Conservation (phyloP, 2,329 filamentous ascomycete genomes). For the Drechslerella dactyloides region DNA sequence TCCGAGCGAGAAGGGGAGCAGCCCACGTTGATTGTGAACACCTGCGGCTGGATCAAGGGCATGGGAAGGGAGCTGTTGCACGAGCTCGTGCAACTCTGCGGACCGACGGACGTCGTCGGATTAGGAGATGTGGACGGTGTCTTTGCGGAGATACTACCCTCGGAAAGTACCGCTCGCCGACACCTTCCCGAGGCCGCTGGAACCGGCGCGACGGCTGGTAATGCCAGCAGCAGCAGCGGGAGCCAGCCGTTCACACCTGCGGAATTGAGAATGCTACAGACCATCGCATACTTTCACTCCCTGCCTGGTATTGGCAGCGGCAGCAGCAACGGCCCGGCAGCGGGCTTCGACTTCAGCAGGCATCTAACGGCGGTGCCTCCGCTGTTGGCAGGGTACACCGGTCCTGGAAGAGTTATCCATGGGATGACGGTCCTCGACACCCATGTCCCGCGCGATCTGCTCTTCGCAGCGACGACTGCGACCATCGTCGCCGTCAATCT, state of each 20-base stretch:
- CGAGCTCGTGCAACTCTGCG: constrained; percentile 64
- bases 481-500: constrained; percentile 72
- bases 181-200: constrained; percentile 16
- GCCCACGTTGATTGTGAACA: constrained; percentile 66
- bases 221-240: constrained; percentile 64
- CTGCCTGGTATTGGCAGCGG: constrained; percentile 10
- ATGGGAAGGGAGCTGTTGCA: constrained; percentile 71
- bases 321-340: constrained; percentile 21
- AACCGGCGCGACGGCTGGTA: constrained; percentile 59
- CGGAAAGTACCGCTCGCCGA: constrained; percentile 20
- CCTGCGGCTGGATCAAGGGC: constrained; percentile 75
- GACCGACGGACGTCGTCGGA: constrained; percentile 67
- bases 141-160: constrained; percentile 30
- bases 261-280: constrained; percentile 75
- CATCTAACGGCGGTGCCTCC: constrained; percentile 67
- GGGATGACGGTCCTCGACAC: constrained; percentile 73
- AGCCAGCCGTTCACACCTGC: constrained; percentile 62
- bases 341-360: constrained; percentile 56
- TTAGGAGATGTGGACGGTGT: constrained; percentile 41
- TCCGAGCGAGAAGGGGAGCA: constrained; percentile 14
- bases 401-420: constrained; percentile 64
- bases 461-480: constrained; percentile 73
- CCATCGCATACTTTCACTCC: constrained; percentile 78
- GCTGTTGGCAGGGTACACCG: constrained; percentile 68
- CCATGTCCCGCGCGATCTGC: constrained; percentile 65